These are phyloP conservation scores for Neurospora hispaniola DNA, from an alignment of 495 filamentous ascomycete species.

Conservation along the genomic window DNA sequence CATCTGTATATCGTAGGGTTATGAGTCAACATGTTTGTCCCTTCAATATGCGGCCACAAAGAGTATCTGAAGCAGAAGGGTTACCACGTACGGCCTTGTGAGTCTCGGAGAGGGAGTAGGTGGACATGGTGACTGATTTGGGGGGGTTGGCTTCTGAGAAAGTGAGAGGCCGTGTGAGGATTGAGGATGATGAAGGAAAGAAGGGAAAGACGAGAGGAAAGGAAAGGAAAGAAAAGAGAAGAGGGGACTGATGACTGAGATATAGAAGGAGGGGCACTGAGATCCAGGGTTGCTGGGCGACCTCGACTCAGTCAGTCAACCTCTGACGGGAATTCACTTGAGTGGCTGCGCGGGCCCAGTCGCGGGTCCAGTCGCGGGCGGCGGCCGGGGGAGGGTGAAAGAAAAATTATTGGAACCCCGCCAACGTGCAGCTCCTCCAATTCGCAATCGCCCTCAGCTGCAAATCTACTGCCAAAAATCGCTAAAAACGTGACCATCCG, in stretches of 20 bases:
- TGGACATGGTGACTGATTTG: conserved; percentile 27
- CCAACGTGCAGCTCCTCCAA: background rate
- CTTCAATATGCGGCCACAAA: background rate
- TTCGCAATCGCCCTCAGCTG: background rate
- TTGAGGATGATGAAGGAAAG: background rate
- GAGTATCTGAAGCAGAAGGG: background rate
- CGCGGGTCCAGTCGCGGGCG: background rate
- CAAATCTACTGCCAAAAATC: background rate
- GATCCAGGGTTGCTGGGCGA: background rate
- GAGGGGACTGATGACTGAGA: conserved; percentile 4
- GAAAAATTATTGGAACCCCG: conserved; percentile 7
- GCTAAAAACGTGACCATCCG: background rate
- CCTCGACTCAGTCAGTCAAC: background rate
- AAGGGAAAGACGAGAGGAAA: background rate
- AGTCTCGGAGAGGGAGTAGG: conserved; percentile 79
- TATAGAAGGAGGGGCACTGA: background rate
- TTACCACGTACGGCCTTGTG: conserved; percentile 66
- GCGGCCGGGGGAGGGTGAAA: too few relatives aligned
- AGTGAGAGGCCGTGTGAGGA: background rate
- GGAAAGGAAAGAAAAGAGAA: conserved; percentile 5
- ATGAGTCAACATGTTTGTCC: conserved; percentile 38
- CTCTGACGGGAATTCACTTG: background rate
- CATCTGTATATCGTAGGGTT: conserved; percentile 44
- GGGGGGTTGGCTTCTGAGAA: background rate
- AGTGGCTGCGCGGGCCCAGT: background rate